Evolutionary conservation across 345 rosid species (phyloP), one percentile per base, ranked within the genome.

Genomic region (Ceriops tagal): DNA sequence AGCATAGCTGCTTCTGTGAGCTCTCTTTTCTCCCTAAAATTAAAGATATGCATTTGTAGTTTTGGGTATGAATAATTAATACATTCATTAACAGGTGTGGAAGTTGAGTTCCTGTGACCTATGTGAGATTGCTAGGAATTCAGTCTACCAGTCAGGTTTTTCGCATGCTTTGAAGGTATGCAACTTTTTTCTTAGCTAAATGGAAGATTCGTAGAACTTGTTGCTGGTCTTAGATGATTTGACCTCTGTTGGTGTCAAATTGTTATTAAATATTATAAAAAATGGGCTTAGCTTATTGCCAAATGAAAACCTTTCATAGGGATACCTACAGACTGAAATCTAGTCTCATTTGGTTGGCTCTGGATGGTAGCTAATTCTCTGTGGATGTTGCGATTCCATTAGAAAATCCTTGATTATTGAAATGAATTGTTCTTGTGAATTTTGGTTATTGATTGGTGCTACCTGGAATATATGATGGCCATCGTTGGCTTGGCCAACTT

Each of bases 1-100:
- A 95, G 98, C 86, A 92, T 95, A 67, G 98, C 99, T 81, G 99
- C 99, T 70, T 96, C 99, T 8, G 99, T 96, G 68, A 83, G 91
- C 67, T 49, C 70, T 55, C 74, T 59, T 58, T 27, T 57, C 67
- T 70, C 30, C 10, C 53, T 35, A 8, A 39, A 47, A n/a, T 31
- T 32, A 22, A 32, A 20, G 8, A 16, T 28, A 27, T 26, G 4
- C 5, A 20, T 43, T 43, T 13, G 49, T 43, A 15, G 49, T 39
- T 43, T 43, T 43, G 49, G 18, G 49, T 13, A 43, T 43, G 49
- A 43, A 39, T 60, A 18, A 70, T 1, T 55, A 22, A 57, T 61
- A 56, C 27, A 37, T 58, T 71, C 37, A 9, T 20, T 59, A 67
- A 31, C 82, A 93, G 99, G 96, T 92, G 37, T 92, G 99, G 98